Percentiles rank a stretch among this genome's conserved stretches.
These are phyloP conservation scores for Leccinum sublutescens DNA, from an alignment of 768 basidiomycete genomes.

Conservation along the genomic window DNA sequence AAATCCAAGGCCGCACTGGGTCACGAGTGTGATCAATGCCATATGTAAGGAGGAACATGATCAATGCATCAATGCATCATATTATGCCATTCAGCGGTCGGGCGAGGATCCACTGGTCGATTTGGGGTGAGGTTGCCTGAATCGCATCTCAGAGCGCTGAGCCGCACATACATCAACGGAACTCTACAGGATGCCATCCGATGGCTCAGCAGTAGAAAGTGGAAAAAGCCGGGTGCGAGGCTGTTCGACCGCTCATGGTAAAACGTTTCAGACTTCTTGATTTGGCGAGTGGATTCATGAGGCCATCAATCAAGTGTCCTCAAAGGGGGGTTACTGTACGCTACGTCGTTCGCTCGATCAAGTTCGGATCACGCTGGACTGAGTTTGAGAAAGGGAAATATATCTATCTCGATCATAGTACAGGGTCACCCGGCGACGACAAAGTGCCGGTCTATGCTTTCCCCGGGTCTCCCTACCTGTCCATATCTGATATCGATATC, in stretches of 20 bases:
- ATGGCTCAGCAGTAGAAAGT: background rate
- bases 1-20: background rate
- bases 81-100: too few relatives aligned
- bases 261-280: background rate
- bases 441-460: background rate
- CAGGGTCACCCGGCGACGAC: background rate
- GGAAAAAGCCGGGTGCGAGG: background rate
- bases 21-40: background rate
- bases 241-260: too few relatives aligned
- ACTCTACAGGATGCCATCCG: background rate
- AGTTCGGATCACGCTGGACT: background rate
- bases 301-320: background rate
- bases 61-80: too few relatives aligned
- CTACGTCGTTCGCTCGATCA: background rate
- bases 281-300: background rate
- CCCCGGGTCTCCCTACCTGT: background rate
- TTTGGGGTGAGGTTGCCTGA: background rate
- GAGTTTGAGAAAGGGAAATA: background rate
- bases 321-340: too few relatives aligned
- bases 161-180: background rate
- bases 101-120: background rate
- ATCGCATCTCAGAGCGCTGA: background rate
- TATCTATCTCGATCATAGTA: background rate
- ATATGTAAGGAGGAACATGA: too few relatives aligned
- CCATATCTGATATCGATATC: background rate